Conservation (phyloP, 2,329 filamentous ascomycete genomes). For the Colletotrichum orchidophilum region DNA sequence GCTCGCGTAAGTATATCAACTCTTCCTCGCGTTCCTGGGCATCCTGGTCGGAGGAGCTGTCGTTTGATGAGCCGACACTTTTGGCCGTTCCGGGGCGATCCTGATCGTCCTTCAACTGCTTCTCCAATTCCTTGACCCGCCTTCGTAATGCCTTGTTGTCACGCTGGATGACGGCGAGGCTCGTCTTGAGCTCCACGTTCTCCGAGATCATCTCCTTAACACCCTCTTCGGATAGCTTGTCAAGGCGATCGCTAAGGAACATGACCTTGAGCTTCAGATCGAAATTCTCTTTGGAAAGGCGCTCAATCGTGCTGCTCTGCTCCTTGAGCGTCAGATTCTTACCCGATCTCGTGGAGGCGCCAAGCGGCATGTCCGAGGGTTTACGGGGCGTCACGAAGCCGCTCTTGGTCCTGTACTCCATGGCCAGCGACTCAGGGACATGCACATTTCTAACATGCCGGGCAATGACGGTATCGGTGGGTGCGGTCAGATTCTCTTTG, state of each 20-base stretch:
- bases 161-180: slow-evolving; percentile 86
- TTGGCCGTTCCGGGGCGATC: slow-evolving; percentile 68
- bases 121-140: slow-evolving; percentile 87
- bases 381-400: slow-evolving; percentile 69
- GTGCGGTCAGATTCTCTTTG: slow-evolving; percentile 66
- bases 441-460: slow-evolving; percentile 90
- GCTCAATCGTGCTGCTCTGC: slow-evolving; percentile 96
- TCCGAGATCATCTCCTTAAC: slow-evolving; percentile 98
- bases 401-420: slow-evolving; percentile 83
- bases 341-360: slow-evolving; percentile 62
- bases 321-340: slow-evolving; percentile 91
- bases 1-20: slow-evolving; percentile 83
- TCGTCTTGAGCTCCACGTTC: slow-evolving; percentile 94
- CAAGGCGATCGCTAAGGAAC: slow-evolving; percentile 92
- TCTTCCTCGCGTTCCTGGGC: slow-evolving; percentile 83
- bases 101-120: slow-evolving; percentile 75
- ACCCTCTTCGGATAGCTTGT: slow-evolving; percentile 93
- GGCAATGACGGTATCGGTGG: slow-evolving; percentile 88
- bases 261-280: slow-evolving; percentile 97
- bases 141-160: slow-evolving; percentile 87
- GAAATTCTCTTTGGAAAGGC: slow-evolving; percentile 97
- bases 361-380: slow-evolving; percentile 61
- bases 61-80: slow-evolving; percentile 66
- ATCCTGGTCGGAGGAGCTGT: slow-evolving; percentile 65
- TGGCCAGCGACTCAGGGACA: slow-evolving; percentile 87